Base-by-base conservation (phyloP, 805 yeast species). In the Starmerella apis region DNA sequence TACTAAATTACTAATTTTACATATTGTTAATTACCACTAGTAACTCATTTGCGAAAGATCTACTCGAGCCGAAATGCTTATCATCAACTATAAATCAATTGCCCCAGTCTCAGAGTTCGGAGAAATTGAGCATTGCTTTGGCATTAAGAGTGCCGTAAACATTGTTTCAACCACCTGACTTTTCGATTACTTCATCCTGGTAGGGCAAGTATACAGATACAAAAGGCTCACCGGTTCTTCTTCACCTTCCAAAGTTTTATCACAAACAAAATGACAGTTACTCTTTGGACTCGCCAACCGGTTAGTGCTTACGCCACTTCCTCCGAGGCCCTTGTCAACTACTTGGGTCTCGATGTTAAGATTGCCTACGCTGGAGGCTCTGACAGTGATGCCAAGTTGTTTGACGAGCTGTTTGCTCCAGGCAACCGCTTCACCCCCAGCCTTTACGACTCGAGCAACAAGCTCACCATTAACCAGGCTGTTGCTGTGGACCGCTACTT, bases 401-500 rank as follows among this genome's bases (percentile, higher is more conserved):
- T 56, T 56, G 37, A 47, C 36, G 39, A 47, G 43, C 52, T 52
- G 31, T 55, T 55, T 53, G 37, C 51, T 7, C 44, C 22, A 31
- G 44, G 46, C 49, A 47, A 48, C 56, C 53, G 51, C 38, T 51
- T 36, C 55, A 52, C 59, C 24, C 59, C 59, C 18, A 28, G 55
- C 27, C 43, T 56, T 20, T 38, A 56, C 44, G 58, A 56, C 52
- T 30, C 46, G 49, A 35, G 27, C 45, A 50, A 46, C 43, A 43
- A 39, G 25, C 28, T 56, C 13, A 49, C 23, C 20, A 6, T 56
- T 35, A 56, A 54, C 54, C 59, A 56, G 59, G 33, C 50, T 13
- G 48, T 56, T 27, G 59, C 59, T 14, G 59, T 56, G 8, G 50
- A 56, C 56, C 53, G 52, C 51, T 56, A 56, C 52, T 49, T 56